These are phyloP conservation scores for Penicillium atrosanguineum DNA, from an alignment of 495 filamentous ascomycete genomes.

Conservation along the genomic window DNA sequence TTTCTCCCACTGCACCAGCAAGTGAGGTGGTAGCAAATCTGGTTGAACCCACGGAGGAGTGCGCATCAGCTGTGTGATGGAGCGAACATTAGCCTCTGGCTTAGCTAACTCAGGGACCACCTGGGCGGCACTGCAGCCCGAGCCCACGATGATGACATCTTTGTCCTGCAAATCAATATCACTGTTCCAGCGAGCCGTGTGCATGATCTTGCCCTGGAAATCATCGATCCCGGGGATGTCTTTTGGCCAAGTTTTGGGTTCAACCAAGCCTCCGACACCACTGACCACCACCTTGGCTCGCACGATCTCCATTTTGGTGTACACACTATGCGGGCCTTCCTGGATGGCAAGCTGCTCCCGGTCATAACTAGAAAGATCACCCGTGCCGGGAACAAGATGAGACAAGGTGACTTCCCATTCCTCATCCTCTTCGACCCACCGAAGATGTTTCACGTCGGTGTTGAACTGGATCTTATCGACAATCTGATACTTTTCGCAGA, in stretches of 20 bases:
- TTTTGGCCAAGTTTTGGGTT: constrained; percentile 48
- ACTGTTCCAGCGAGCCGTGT: constrained; percentile 57
- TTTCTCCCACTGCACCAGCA: constrained; percentile 35
- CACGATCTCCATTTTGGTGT: constrained; percentile 42
- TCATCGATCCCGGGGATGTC: constrained; percentile 52
- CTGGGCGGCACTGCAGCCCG: constrained; percentile 57
- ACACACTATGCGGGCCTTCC: constrained; percentile 38
- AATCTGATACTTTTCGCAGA: constrained; percentile 58
- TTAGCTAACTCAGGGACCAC: constrained; percentile 39
- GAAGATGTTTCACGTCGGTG: constrained; percentile 48
- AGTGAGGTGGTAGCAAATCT: constrained; percentile 12
- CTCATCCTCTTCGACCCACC: constrained; percentile 48
- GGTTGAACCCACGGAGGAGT: constrained; percentile 59
- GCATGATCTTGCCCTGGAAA: constrained; percentile 56
- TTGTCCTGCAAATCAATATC: constrained; percentile 47
- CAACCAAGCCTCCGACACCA: constrained; percentile 53
- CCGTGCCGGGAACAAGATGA: constrained; percentile 50
- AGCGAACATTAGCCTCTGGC: constrained; percentile 47
- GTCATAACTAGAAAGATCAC: constrained; percentile 41
- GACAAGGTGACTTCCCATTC: constrained; percentile 55
- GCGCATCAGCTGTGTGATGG: constrained; percentile 61
- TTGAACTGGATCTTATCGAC: constrained; percentile 58
- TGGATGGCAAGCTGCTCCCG: constrained; percentile 25
- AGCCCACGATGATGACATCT: constrained; percentile 58
- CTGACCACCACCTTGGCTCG: constrained; percentile 57